phyloP scores from a whole-genome alignment of 1,284 basidiomycete genomes.

The Marasmius sp. region DNA sequence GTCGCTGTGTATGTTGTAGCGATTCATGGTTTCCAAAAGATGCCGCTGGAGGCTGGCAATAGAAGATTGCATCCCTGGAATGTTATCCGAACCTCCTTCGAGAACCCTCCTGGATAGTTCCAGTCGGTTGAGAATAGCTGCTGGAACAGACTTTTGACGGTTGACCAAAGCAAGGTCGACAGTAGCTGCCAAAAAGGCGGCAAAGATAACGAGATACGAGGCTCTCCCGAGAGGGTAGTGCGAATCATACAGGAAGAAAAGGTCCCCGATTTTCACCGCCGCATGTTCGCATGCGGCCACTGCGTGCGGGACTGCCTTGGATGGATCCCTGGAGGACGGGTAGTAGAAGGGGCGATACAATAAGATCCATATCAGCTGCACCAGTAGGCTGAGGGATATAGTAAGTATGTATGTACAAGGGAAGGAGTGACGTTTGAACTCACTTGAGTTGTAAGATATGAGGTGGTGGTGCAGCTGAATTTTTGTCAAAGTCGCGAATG shows the following conservation, averaged over 20 bases:
- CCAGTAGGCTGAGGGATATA: conserved; percentile 6
- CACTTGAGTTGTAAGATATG: conserved; percentile 16
- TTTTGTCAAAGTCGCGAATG: conserved; percentile 3
- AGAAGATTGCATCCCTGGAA: conserved; percentile 15
- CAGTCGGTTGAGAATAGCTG: conserved; percentile 8
- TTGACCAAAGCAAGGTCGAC: conserved; percentile 14
- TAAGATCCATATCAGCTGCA: conserved; percentile 16
- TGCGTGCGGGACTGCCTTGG: conserved; percentile 5
- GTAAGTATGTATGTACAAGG: not conserved
- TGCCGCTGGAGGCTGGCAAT: conserved; percentile 9
- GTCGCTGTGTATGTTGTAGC: not conserved
- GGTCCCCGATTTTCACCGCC: conserved; percentile 10
- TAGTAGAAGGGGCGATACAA: conserved; percentile 16
- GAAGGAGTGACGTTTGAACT: not conserved
- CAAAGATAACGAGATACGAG: conserved; percentile 14
- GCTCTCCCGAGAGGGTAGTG: conserved; percentile 12
- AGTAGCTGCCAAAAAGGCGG: conserved; percentile 15
- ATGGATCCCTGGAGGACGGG: conserved; percentile 1
- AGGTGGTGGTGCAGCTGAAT: conserved; percentile 10
- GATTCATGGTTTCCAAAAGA: conserved; percentile 8
- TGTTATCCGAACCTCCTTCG: conserved; percentile 5
- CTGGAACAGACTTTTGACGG: conserved; percentile 3
- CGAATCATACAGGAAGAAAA: conserved; percentile 11
- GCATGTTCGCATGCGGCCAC: conserved; percentile 11
- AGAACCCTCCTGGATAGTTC: conserved; percentile 12